Percentiles rank a stretch among this genome's conserved stretches.
phyloP scores from a whole-genome alignment of 176 grass and related monocot species.

The Ensete glaucum region DNA sequence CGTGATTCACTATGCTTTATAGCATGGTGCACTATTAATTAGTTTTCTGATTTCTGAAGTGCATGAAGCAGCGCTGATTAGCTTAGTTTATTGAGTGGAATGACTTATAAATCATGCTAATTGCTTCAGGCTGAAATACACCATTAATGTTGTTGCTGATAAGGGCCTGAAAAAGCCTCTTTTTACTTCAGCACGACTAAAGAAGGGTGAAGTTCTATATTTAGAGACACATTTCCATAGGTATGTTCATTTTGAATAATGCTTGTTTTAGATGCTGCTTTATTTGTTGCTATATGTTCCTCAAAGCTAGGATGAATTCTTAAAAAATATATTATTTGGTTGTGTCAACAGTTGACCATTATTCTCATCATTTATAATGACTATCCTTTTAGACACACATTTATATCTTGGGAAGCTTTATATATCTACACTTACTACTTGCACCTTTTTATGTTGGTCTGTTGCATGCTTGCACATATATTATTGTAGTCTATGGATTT shows the following conservation, averaged over 20 bases:
- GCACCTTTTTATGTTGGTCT: no score
- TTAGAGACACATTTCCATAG: conserved; percentile 86
- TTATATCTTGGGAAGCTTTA: no score
- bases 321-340: neutral
- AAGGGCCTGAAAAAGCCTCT: conserved; percentile 86
- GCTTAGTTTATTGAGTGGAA: neutral
- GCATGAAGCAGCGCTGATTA: neutral
- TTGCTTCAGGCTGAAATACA: conserved; percentile 80
- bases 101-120: conserved; percentile 11
- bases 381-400: no score
- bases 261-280: neutral
- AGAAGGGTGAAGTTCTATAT: conserved; percentile 94
- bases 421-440: no score
- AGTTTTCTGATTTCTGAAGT: no score
- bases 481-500: no score
- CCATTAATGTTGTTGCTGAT: conserved; percentile 91
- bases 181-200: conserved; percentile 82
- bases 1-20: neutral
- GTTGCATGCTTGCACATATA: no score
- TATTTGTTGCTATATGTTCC: neutral
- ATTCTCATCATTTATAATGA: no score
- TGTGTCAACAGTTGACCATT: no score
- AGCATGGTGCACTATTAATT: no score
- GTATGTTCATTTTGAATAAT: conserved; percentile 27
- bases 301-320: neutral